phyloP scores from a whole-genome alignment of 345 rosid genomes.

The Atalantia buxifolia region DNA sequence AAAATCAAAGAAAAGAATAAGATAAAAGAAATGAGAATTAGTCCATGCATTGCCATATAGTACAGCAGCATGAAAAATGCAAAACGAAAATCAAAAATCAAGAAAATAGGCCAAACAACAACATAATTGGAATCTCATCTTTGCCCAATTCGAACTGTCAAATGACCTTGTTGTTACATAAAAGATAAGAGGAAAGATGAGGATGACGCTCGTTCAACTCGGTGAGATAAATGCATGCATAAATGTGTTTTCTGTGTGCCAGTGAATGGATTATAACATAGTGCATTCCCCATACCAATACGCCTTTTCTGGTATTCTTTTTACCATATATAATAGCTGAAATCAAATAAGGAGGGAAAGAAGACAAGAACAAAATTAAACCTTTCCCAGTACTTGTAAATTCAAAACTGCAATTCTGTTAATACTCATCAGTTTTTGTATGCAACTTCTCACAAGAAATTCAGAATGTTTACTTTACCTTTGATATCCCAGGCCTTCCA shows the following conservation, averaged over 20 bases:
- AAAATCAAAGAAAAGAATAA: background rate
- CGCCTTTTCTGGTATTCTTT: background rate
- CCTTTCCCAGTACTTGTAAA: background rate
- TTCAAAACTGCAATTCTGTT: slow-evolving; percentile 1
- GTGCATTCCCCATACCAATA: background rate
- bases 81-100: too few species aligned
- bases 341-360: background rate
- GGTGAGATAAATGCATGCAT: background rate
- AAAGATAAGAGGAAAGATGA: background rate
- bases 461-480: slow-evolving; percentile 46
- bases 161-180: background rate
- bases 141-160: background rate
- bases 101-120: background rate
- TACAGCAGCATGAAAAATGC: background rate
- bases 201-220: background rate
- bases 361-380: background rate
- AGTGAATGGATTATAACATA: background rate
- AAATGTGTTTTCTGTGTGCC: background rate
- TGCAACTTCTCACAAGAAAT: slow-evolving; percentile 5
- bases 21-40: background rate
- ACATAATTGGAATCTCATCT: background rate
- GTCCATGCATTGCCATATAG: slow-evolving; percentile 5
- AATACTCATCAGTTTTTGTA: slow-evolving; percentile 3
- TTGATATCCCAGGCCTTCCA: slow-evolving; percentile 78
- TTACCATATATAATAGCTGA: background rate